Base-by-base conservation (phyloP, 495 filamentous ascomycete genomes). In the Podospora pseudoanserina region DNA sequence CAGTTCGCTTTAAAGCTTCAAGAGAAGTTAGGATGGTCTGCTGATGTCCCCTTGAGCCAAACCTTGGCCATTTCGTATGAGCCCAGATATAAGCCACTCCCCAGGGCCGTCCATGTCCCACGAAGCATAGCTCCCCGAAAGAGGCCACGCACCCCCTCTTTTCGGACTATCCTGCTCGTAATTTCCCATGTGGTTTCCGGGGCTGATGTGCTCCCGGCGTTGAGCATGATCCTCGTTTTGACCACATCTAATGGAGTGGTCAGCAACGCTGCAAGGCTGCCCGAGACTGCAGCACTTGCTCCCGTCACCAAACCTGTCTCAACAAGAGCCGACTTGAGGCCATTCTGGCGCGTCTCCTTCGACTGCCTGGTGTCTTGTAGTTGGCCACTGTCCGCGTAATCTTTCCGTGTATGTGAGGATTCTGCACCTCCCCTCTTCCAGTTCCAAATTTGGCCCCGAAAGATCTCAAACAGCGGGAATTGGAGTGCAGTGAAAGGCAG, bases 401-500 rank as follows among this genome's bases (percentile, higher is more conserved):
- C 54, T 16, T 6, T 20, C 67, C 23, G 16, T 39, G n/a, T n/a
- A 20, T 15, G 49, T 64, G 57, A 27, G 39, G 53, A 27, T 54
- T 64, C 26, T 27, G 63, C 49, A 28, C 64, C 16, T 32, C 28
- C 18, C 30, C 20, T 20, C 56, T 78, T 71, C 56, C 72, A 69
- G 4, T 73, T 34, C 78, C 81, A 80, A 13, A 84, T 69, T 5
- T 63, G 60, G 20, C 60, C 72, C 54, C 85, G 89, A 54, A 91
- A 62, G 67, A 82, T 82, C 79, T 97, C 93, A 73, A 94, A 96
- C 70, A 96, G 79, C 15, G 93, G 93, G 72, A 96, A 97, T 71
- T 96, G 92, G 71, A 96, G 79, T 5, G 91, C 92, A 18, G 92
- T 96, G 69, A 92, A 95, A 0, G 92, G 94, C 16, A 97, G 72